Percentiles rank a stretch among this genome's conserved stretches.
These are phyloP conservation scores for Orbilia oligospora DNA, from an alignment of 2,329 filamentous ascomycete genomes.

Conservation along the genomic window DNA sequence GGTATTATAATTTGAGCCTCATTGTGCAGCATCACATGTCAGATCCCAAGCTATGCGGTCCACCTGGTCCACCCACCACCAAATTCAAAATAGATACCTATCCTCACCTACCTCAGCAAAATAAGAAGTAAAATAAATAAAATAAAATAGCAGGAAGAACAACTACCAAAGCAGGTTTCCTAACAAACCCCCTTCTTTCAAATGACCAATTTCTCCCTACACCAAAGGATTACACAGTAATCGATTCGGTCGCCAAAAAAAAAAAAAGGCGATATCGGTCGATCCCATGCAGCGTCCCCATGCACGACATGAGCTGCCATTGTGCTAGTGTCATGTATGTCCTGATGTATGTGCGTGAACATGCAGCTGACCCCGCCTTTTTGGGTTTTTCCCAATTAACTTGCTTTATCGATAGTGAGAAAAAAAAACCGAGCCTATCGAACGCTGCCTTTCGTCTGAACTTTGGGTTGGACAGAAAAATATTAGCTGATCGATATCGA, in stretches of 20 bases:
- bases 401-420: slow-evolving; percentile 46
- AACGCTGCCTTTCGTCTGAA: slow-evolving; percentile 58
- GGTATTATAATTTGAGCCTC: slow-evolving; percentile 12
- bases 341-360: background rate
- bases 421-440: slow-evolving; percentile 44
- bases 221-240: no score
- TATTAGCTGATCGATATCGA: no score
- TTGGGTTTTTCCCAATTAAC: background rate
- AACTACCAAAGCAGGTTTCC: slow-evolving; percentile 11
- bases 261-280: slow-evolving; percentile 3
- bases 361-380: slow-evolving; percentile 61
- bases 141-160: background rate
- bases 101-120: no score
- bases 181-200: slow-evolving; percentile 2
- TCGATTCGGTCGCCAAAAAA: background rate
- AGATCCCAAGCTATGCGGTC: slow-evolving; percentile 6
- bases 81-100: no score
- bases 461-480: slow-evolving; percentile 42
- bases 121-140: no score
- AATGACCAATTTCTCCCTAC: background rate
- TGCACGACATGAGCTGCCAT: slow-evolving; percentile 40
- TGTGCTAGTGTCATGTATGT: slow-evolving; percentile 10
- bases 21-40: slow-evolving; percentile 10
- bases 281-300: slow-evolving; percentile 58
- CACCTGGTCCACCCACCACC: slow-evolving; percentile 22